These are phyloP conservation scores for Pichia ethanolica DNA, from an alignment of 805 yeast genomes.

Conservation along the genomic window DNA sequence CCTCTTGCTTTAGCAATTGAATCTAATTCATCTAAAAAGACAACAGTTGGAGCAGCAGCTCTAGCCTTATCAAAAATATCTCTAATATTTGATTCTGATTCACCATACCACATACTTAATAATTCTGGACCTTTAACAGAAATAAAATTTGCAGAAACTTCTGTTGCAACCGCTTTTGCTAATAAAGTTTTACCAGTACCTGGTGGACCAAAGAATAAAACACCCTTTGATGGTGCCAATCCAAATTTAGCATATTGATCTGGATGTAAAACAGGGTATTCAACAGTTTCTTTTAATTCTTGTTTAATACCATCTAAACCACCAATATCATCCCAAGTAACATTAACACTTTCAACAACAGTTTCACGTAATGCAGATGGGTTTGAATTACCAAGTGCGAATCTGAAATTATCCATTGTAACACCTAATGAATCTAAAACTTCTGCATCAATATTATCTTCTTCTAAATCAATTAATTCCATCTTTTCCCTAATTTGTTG, in stretches of 20 bases:
- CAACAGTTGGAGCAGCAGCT: conserved; percentile 99
- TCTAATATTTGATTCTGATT: conserved; percentile 93
- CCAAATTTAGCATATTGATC: conserved; percentile 98
- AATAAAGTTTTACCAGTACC: conserved; percentile 99
- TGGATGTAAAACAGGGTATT: conserved; percentile 97
- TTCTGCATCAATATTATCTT: conserved; percentile 96
- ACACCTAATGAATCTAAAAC: conserved; percentile 93
- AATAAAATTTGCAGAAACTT: conserved; percentile 96
- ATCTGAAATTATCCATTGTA: conserved; percentile 97
- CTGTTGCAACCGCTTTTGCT: conserved; percentile 99
- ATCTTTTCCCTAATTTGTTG: conserved; percentile 99
- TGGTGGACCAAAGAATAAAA: conserved; percentile 97
- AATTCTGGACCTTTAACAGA: conserved; percentile 96
- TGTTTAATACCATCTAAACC: conserved; percentile 94
- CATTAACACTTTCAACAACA: conserved; percentile 96
- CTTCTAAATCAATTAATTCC: conserved; percentile 94
- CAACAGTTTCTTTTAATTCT: conserved; percentile 97
- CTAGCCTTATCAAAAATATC: conserved; percentile 97
- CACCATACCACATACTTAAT: conserved; percentile 98
- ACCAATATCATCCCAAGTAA: conserved; percentile 99
- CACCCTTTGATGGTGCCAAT: conserved; percentile 96
- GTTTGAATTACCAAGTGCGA: conserved; percentile 94
- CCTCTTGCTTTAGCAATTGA: conserved; percentile 97
- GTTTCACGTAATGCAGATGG: conserved; percentile 99
- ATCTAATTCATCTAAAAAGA: conserved; percentile 95